Base-by-base conservation (phyloP, 1,284 basidiomycete genomes). In the Leccinum insigne region DNA sequence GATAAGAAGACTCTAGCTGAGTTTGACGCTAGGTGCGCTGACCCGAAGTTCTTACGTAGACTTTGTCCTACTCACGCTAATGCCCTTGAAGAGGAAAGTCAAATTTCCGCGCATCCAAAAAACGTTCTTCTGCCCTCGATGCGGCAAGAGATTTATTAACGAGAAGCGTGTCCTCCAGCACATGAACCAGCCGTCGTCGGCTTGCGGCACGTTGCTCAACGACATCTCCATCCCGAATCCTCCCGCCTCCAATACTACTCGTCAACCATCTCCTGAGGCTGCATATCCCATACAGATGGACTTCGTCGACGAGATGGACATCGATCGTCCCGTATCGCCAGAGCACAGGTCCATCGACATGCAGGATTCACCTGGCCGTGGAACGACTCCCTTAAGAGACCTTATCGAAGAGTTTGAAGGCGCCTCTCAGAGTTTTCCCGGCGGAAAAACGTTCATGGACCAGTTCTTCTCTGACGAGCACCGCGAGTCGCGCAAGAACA, bases 171-270 rank as follows among this genome's bases (percentile, higher is more conserved):
- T 64, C 32, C 61, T 57, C 21, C 42, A 64, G 32, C 63, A 64
- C n/a, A 64, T 64, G 63, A 64, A 64, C n/a, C 54, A 64, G 26
- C 54, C 63, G 5, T 63, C 9, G 11, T 63, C 29, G 2, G 61
- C 29, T 47, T 63, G 63, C 8, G 8, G 40, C 5, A 35, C 61
- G 9, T 10, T 57, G 18, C 18, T 57, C 21, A 29, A 58, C 5
- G 23, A 64, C 18, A 52, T 52, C 18, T 21, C 18, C 49, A 49
- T 5, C 5, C 47, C 18, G 18, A 18, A 49, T n/a, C 47, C 16
- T 49, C 47, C 47, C 47, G 18, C 47, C 18, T 49, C 16, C 47
- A 49, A 11, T 49, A 18, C 47, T 49, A 49, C 47, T 49, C 18
- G 47, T 49, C 47, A 49, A 18, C 47, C 47, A 49, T 49, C 47